Base-by-base conservation (phyloP, 805 yeast genomes). In the Metschnikowia sp. region DNA sequence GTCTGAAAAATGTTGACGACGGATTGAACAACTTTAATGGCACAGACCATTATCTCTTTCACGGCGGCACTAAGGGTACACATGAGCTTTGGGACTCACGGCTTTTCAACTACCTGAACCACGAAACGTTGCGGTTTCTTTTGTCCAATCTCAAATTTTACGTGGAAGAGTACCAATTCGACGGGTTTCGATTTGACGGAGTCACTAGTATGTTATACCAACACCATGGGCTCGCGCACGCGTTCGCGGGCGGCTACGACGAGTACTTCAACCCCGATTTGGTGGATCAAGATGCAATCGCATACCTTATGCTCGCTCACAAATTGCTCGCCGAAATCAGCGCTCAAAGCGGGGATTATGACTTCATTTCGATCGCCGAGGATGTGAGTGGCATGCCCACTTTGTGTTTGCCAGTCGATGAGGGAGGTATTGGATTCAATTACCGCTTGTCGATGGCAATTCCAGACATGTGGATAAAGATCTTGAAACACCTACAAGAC, bases 301-400 rank as follows among this genome's bases (percentile, higher is more conserved):
- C 84, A 29, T 92, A 92, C 64, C 69, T 92, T 60, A 90, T 91
- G 86, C 67, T 94, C 51, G 97, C 97, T n/a, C 94, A 92, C 66
- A 79, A 81, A 55, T 67, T 92, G 57, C 79, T 92, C 53, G 72
- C 69, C 31, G 76, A 80, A 53, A 73, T 82, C 56, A 75, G 77
- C 4, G 55, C 65, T 32, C 36, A 52, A 8, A 70, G 77, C 45
- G 48, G 59, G 31, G 45, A 56, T 26, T 65, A 59, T 48, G 70
- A 75, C 45, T 81, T 86, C 55, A 78, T 86, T 9, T 81, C 96
- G 1, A 86, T 92, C 55, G 98, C 98, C 3, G 99, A 92, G 66
- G 99, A 92, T 64, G 99, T 92, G 40, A 84, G 94, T 42, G 99
- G 99, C 10, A 92, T 92, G 85, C 99, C 99, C 32, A 90, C 97